These are phyloP conservation scores for Cunninghamia lanceolata DNA, from an alignment of 75 land plant genomes.

Conservation along the genomic window DNA sequence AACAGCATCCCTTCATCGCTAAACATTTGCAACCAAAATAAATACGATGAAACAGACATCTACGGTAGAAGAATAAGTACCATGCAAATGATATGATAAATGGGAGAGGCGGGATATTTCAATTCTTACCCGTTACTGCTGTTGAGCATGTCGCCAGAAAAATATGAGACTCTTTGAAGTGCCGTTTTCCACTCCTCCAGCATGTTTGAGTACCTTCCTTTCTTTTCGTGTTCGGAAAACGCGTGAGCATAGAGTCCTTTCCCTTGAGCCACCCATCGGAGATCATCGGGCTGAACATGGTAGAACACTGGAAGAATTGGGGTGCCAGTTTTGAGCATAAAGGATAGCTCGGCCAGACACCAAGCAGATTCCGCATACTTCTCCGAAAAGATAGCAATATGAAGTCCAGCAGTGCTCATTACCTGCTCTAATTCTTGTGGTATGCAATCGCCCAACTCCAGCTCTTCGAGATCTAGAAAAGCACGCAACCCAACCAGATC, in stretches of 20 bases:
- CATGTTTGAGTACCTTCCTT: not conserved
- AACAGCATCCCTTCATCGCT: too few species aligned
- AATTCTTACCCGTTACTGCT: not conserved
- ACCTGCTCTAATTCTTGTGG: not conserved
- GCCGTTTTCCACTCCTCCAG: not conserved
- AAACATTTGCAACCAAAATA: not conserved
- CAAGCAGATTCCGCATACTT: too few species aligned
- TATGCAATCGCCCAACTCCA: not conserved
- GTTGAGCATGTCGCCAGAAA: not conserved
- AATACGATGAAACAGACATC: too few species aligned
- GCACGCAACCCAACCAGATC: not conserved
- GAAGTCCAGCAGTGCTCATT: not conserved
- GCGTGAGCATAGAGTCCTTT: not conserved
- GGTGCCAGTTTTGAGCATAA: too few species aligned
- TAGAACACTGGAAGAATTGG: too few species aligned
- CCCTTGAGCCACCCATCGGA: too few species aligned
- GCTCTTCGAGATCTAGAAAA: not conserved
- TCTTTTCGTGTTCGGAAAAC: not conserved
- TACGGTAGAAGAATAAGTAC: too few species aligned
- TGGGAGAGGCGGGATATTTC: not conserved
- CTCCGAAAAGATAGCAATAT: too few species aligned
- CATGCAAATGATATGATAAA: not conserved
- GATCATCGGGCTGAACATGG: too few species aligned
- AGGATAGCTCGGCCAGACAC: too few species aligned
- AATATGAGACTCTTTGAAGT: not conserved